Evolutionary conservation across 2,329 filamentous ascomycete genomes (phyloP), one percentile per base, ranked within the genome.

Genomic region (Talaromyces verruculosus): DNA sequence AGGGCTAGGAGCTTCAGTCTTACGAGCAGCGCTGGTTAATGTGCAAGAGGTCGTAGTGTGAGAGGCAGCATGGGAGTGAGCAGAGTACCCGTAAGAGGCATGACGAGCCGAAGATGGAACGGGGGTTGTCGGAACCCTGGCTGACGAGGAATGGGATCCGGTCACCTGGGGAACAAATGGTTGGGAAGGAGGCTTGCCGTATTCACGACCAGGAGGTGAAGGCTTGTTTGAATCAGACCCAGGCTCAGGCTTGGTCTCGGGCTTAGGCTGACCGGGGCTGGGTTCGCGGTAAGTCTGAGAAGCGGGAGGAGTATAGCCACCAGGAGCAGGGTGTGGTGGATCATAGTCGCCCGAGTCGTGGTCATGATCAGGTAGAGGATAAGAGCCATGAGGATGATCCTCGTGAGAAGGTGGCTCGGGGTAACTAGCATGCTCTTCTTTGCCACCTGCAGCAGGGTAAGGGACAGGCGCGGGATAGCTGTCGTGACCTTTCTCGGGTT

Each of bases 351-450:
- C 47, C 15, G 61, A 22, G 13, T 19, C 33, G 6, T 49, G 8
- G 30, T 53, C 25, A 33, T 53, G 28, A n/a, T 53, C 28, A 0
- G 61, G 47, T 11, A 22, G 15, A 63, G 61, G 33, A 7, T 60
- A 60, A 13, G 53, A 17, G 28, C 41, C 63, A 60, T 65, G 51
- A 41, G 37, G 30, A 49, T 58, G 53, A 28, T 47, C 39, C 30
- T 59, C n/a, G 25, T 49, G 22, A 39, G 22, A 30, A 58, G 28
- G 35, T 15, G 43, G 63, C 17, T 49, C 53, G 4, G 41, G 35
- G 19, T 61, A 37, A 15, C 33, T 22, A 7, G 10, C 55, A 19
- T 61, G 43, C 17, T 39, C 35, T 28, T 59, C 30, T 5, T 19
- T 19, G n/a, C 7, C 47, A 35, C 53, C 49, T 28, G 22, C 3